Evolutionary conservation across 2,329 filamentous ascomycete genomes (phyloP), one percentile per base, ranked within the genome.

Genomic region (Periconia sp.): DNA sequence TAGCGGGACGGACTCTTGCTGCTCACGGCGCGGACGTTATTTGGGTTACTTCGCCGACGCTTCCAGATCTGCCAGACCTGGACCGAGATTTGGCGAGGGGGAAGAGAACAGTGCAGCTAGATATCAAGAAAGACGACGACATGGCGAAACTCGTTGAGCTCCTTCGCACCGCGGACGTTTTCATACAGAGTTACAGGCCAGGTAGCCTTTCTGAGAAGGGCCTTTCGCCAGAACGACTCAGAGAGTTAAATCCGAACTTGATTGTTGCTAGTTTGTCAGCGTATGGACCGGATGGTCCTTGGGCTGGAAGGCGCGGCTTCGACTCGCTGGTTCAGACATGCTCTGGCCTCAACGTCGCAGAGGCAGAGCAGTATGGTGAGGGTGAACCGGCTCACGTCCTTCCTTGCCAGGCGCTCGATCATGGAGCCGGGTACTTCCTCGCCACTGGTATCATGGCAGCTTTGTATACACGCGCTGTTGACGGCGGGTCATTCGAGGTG

Each of bases 361-460:
- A 85, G 59, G 82, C 82, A 0, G 73, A 79, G 51, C 74, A 78
- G 44, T 76, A 64, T 19, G 76, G 71, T 2, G 54, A 62, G 0
- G 74, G 73, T 0, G 76, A 78, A 45, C 50, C 69, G 0, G 77
- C 78, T 0, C 74, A 75, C 1, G 68, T 76, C 0, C 69, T 77
- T 31, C 83, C 83, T 0, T 82, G 79, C 50, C 83, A 85, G 64
- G 82, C 79, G 0, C 73, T 85, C 0, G 83, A 86, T 61, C 81
- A 85, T 55, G 80, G 76, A 0, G 75, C 75, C 0, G 83, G 83
- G 0, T 85, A 82, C 50, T 71, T 85, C 18, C 73, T 86, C 0
- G 81, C 82, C 0, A 70, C 81, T 0, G 82, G 83, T 0, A 75
- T 85, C 2, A 68, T 75, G 20, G 78, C 81, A 0, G 82, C 82